Conservation (phyloP, 179 eudicot genomes). For the Silene vulgaris region DNA sequence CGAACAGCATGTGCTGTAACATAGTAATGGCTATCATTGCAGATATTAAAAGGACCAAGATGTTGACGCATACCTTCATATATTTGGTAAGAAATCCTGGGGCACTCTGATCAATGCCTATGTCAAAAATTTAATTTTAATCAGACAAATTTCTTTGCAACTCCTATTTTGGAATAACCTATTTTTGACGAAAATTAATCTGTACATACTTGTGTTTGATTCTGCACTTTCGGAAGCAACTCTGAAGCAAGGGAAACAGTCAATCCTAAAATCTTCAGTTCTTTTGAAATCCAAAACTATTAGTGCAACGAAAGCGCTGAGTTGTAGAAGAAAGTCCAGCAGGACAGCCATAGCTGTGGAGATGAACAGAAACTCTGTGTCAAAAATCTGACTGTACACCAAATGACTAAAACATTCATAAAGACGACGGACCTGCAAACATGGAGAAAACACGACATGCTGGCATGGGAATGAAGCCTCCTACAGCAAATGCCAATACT, state of each 20-base stretch:
- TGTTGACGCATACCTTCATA: conserved; percentile 62
- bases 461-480: conserved; percentile 91
- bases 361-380: conserved; percentile 19
- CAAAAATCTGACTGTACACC: conserved; percentile 6
- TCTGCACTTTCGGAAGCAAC: conserved; percentile 24
- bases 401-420: conserved; percentile 10
- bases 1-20: neutral
- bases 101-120: conserved; percentile 53
- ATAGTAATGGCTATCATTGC: neutral
- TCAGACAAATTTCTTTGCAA: conserved; percentile 13
- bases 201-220: conserved; percentile 28
- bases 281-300: conserved; percentile 81
- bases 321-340: conserved; percentile 88
- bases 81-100: conserved; percentile 72
- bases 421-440: conserved; percentile 79
- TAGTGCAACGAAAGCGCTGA: conserved; percentile 90
- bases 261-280: conserved; percentile 83
- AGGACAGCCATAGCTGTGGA: conserved; percentile 84
- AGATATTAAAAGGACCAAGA: neutral
- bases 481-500: conserved; percentile 96
- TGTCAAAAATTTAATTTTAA: neutral
- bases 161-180: neutral
- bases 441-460: conserved; percentile 96
- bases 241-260: conserved; percentile 81
- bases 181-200: neutral